Percentiles rank a stretch among this genome's conserved stretches.
Evolutionary conservation across 1,284 basidiomycete genomes (phyloP).

Genomic region (Pseudozyma hubeiensis): DNA sequence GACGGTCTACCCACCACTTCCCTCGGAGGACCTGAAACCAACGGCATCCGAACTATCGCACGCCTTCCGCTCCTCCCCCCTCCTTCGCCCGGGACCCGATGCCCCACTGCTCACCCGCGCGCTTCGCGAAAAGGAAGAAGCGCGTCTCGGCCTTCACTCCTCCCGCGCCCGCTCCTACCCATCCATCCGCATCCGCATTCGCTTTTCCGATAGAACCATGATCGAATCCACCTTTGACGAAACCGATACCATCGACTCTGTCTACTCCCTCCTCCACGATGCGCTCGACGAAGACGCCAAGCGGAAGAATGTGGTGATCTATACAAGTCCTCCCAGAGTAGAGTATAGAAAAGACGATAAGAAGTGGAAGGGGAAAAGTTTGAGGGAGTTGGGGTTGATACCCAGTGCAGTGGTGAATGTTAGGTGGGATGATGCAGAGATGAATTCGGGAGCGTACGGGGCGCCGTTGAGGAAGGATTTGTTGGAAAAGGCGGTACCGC

Average conservation of each 20-base stretch:
- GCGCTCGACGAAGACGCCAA: slow-evolving; percentile 79
- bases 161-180: slow-evolving; percentile 79
- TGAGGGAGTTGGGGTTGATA: slow-evolving; percentile 79
- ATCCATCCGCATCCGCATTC: slow-evolving; percentile 82
- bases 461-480: slow-evolving; percentile 42
- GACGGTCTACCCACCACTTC: background rate
- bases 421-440: slow-evolving; percentile 77
- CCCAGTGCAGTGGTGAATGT: slow-evolving; percentile 82
- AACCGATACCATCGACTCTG: slow-evolving; percentile 78
- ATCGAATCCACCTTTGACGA: slow-evolving; percentile 83
- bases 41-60: slow-evolving; percentile 79
- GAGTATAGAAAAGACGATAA: slow-evolving; percentile 83
- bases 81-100: slow-evolving; percentile 78
- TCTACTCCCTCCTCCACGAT: slow-evolving; percentile 85
- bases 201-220: slow-evolving; percentile 82
- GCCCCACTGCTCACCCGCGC: slow-evolving; percentile 80
- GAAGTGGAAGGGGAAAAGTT: slow-evolving; percentile 75
- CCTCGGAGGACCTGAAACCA: slow-evolving; percentile 72
- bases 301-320: slow-evolving; percentile 82
- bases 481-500: slow-evolving; percentile 14
- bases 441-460: slow-evolving; percentile 71
- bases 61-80: slow-evolving; percentile 75
- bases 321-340: slow-evolving; percentile 81
- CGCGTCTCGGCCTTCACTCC: slow-evolving; percentile 72
- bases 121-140: slow-evolving; percentile 76